phyloP scores from a whole-genome alignment of 305 asterid genomes.

The Vinca major region DNA sequence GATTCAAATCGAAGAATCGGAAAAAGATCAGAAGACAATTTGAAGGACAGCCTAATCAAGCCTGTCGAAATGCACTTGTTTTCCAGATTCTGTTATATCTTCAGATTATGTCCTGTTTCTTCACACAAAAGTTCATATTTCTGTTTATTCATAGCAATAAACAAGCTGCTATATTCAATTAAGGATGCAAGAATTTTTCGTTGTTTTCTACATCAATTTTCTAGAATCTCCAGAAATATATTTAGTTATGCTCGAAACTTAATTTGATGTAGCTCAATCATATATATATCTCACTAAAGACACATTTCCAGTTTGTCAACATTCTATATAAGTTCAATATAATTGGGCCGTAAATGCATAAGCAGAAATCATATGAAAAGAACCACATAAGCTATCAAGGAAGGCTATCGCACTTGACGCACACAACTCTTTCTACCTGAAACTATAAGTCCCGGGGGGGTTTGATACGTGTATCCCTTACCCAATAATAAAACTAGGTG shows the following conservation, averaged over 20 bases:
- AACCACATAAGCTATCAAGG: too few relatives aligned
- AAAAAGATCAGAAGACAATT: constrained; percentile 14
- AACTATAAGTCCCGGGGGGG: too few relatives aligned
- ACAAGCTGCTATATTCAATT: not conserved
- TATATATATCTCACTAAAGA: not conserved
- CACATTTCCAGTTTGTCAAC: not conserved
- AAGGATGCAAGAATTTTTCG: not conserved
- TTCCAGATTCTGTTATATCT: constrained; percentile 1
- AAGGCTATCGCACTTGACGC: too few relatives aligned
- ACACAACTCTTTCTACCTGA: too few relatives aligned
- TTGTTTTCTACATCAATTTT: not conserved
- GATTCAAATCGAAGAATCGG: constrained; percentile 12
- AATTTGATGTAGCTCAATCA: not conserved
- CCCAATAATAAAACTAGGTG: too few relatives aligned
- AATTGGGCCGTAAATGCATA: not conserved
- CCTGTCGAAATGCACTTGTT: not conserved
- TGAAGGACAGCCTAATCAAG: constrained; percentile 7
- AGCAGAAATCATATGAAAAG: not conserved
- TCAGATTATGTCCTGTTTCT: constrained; percentile 8
- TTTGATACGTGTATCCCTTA: too few relatives aligned
- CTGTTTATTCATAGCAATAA: constrained; percentile 1
- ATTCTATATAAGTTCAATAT: not conserved
- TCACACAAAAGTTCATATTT: not conserved
- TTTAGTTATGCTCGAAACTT: not conserved
- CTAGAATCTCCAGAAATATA: not conserved